Evolutionary conservation across 306 rosid genomes (phyloP).

Genomic region (Spatholobus suberectus): DNA sequence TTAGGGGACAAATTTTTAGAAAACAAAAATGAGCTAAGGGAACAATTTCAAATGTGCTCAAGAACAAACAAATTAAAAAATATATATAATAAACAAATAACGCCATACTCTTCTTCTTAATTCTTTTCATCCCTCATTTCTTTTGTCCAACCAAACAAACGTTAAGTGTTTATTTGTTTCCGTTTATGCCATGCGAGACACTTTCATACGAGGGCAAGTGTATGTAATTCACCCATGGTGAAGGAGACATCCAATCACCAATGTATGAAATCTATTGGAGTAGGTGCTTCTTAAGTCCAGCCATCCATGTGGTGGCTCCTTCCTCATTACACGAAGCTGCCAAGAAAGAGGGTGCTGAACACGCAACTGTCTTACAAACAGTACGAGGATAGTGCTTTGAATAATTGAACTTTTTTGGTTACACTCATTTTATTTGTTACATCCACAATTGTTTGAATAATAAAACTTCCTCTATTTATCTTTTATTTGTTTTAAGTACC

Average conservation of each 20-base stretch:
- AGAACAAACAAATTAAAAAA: too few relatives aligned
- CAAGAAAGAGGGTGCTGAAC: neutral
- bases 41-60: too few relatives aligned
- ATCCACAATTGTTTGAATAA: neutral
- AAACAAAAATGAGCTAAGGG: too few relatives aligned
- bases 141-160: neutral
- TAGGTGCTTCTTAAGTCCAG: slow-evolving; percentile 51
- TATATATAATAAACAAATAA: too few relatives aligned
- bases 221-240: neutral
- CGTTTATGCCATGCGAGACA: neutral
- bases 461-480: too few relatives aligned
- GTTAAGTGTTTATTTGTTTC: neutral
- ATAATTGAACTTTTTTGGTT: neutral
- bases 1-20: too few relatives aligned
- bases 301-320: slow-evolving; percentile 54
- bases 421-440: neutral
- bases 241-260: neutral
- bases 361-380: neutral
- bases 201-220: neutral
- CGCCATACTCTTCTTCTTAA: too few relatives aligned
- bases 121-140: too few relatives aligned
- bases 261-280: slow-evolving; percentile 29
- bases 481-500: too few relatives aligned
- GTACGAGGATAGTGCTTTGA: neutral
- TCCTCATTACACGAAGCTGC: slow-evolving; percentile 13